Conservation (phyloP, 1,139 yeast species). For the Yamadazyma songkhlaensis region DNA sequence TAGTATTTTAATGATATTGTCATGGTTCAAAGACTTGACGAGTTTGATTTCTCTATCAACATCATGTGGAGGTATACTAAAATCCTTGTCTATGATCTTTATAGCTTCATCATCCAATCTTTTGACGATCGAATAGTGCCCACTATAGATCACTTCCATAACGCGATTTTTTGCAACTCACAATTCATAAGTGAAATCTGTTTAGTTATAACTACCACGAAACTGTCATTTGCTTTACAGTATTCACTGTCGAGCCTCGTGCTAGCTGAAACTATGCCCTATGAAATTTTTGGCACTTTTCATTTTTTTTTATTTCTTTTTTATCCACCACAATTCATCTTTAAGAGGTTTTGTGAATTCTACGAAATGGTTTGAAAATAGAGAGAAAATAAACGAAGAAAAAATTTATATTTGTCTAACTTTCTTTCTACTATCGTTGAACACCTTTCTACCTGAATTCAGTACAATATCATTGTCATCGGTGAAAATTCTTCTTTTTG, state of each 20-base stretch:
- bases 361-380: background rate
- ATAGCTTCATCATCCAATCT: constrained; percentile 29
- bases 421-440: constrained; percentile 28
- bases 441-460: constrained; percentile 16
- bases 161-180: background rate
- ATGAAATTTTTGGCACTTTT: too few species aligned
- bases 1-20: constrained; percentile 21
- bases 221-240: too few species aligned
- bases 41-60: constrained; percentile 31
- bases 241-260: too few species aligned
- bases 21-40: constrained; percentile 21
- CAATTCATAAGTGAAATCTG: too few species aligned
- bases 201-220: too few species aligned
- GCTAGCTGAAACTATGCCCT: too few species aligned
- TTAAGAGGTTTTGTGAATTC: background rate
- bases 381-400: too few species aligned
- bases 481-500: constrained; percentile 71
- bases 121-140: constrained; percentile 38
- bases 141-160: constrained; percentile 23
- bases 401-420: constrained; percentile 7
- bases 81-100: constrained; percentile 40
- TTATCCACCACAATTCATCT: too few species aligned
- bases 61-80: constrained; percentile 37
- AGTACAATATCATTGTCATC: constrained; percentile 66
- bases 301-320: too few species aligned